Conservation (phyloP, 164 flowering plant genomes). For the Akebia trifoliata region DNA sequence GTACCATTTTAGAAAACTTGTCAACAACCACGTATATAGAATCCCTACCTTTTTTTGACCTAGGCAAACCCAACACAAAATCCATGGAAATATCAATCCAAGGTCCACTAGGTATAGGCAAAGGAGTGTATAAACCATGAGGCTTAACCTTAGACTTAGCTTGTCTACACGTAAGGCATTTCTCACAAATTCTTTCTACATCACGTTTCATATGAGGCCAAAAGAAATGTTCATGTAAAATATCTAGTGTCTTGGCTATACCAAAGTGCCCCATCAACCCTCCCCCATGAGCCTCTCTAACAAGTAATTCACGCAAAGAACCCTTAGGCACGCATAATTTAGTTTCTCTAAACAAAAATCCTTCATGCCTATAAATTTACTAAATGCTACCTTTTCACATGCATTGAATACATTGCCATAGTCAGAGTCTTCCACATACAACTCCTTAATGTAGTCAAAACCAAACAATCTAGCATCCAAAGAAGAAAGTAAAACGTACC, state of each 20-base stretch:
- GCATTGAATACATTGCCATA: not conserved
- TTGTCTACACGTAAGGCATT: constrained; percentile 2
- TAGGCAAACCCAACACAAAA: too few relatives aligned
- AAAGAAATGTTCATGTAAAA: constrained; percentile 7
- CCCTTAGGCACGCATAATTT: not conserved
- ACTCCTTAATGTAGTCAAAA: not conserved
- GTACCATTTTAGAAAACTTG: too few relatives aligned
- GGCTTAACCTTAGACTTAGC: constrained; percentile 1
- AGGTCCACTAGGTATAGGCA: not conserved
- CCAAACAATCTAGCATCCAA: not conserved
- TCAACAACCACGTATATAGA: too few relatives aligned
- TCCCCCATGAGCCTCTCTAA: not conserved
- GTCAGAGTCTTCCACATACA: not conserved
- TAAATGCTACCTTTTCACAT: not conserved
- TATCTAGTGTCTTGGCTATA: not conserved
- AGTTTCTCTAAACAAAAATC: not conserved
- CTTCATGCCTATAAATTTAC: not conserved
- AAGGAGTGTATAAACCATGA: too few relatives aligned
- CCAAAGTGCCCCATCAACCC: not conserved
- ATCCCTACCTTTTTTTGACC: too few relatives aligned
- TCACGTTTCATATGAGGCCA: constrained; percentile 7
- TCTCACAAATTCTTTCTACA: not conserved
- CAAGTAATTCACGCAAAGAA: constrained; percentile 2
- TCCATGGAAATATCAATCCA: not conserved
- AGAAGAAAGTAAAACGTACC: not conserved